Evolutionary conservation across 352 stramenopile genomes (phyloP).

Genomic region (Phytophthora brassicae): DNA sequence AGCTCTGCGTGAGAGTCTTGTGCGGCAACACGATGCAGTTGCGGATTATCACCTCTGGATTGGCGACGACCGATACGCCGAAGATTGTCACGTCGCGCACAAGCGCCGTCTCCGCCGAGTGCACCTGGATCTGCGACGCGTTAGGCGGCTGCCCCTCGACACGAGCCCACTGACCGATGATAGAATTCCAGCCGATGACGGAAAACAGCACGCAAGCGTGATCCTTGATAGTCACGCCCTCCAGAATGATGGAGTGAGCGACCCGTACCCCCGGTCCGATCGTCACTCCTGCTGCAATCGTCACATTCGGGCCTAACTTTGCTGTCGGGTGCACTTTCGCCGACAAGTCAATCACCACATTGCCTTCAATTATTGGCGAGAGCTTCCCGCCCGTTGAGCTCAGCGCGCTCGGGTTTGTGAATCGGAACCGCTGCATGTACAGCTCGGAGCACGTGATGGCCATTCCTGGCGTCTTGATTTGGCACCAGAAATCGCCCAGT

Average conservation of each 20-base stretch:
- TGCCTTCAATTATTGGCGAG: constrained; percentile 85
- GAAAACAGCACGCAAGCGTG: constrained; percentile 86
- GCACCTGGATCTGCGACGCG: constrained; percentile 66
- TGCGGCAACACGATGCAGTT: constrained; percentile 89
- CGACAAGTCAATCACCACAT: constrained; percentile 81
- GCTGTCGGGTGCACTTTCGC: constrained; percentile 83
- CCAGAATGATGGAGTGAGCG: constrained; percentile 88
- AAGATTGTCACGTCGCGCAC: constrained; percentile 90
- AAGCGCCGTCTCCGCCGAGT: constrained; percentile 70
- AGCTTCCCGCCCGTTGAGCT: constrained; percentile 81
- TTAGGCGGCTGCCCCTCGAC: constrained; percentile 85
- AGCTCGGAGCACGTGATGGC: constrained; percentile 89
- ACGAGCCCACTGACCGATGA: constrained; percentile 84
- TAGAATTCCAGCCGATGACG: constrained; percentile 90
- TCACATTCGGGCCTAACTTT: constrained; percentile 87
- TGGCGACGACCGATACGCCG: constrained; percentile 84
- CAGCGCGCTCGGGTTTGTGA: constrained; percentile 84
- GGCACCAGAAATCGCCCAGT: constrained; percentile 88
- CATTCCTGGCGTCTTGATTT: constrained; percentile 91
- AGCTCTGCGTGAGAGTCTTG: constrained; percentile 88
- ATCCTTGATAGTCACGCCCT: constrained; percentile 88
- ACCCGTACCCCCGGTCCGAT: constrained; percentile 82
- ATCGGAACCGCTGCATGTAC: constrained; percentile 91
- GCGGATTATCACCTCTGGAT: constrained; percentile 87
- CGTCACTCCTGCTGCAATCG: constrained; percentile 79